Percentiles rank a stretch among this genome's conserved stretches.
Conservation (phyloP, 2,329 filamentous ascomycete species). For the Ceratocystis ficicola region DNA sequence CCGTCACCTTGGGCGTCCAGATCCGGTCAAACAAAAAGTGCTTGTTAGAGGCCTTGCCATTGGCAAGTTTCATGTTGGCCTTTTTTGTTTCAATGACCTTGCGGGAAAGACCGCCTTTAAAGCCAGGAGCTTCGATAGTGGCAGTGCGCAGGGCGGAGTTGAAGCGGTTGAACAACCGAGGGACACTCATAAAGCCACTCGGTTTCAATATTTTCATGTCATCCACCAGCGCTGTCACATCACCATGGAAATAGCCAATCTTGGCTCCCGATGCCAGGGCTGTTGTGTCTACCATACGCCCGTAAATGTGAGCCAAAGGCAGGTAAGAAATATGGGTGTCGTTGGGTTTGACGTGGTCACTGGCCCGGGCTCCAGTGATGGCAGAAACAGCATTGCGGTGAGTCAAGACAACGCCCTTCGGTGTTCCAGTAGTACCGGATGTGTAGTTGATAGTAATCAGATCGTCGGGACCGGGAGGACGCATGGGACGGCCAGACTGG, state of each 20-base stretch:
- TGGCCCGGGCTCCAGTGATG: constrained; percentile 47
- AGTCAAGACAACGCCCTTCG: constrained; percentile 73
- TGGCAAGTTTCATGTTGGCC: constrained; percentile 59
- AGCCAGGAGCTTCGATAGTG: constrained; percentile 65
- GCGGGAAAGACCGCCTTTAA: constrained; percentile 70
- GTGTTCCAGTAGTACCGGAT: constrained; percentile 69
- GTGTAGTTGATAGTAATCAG: constrained; percentile 86
- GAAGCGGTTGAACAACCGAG: constrained; percentile 83
- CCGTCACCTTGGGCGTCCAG: constrained; percentile 77
- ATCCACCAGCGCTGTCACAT: constrained; percentile 73
- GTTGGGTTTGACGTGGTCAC: constrained; percentile 37
- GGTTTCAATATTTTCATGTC: constrained; percentile 81
- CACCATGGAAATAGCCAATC: constrained; percentile 89
- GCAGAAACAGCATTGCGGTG: constrained; percentile 71
- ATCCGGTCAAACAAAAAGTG: constrained; percentile 74
- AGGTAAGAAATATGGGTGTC: constrained; percentile 76
- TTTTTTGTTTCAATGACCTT: constrained; percentile 71
- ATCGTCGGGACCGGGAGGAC: constrained; percentile 61
- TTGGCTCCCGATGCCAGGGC: constrained; percentile 58
- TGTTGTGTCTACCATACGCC: constrained; percentile 68
- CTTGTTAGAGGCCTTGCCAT: constrained; percentile 62
- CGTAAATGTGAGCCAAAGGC: constrained; percentile 87
- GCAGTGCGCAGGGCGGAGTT: constrained; percentile 67
- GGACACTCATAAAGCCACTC: constrained; percentile 75
- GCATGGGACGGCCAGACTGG: constrained; percentile 55